Percentiles rank a stretch among this genome's conserved stretches.
phyloP scores from a whole-genome alignment of 306 rosid species.

The Acacia melanoxylon region DNA sequence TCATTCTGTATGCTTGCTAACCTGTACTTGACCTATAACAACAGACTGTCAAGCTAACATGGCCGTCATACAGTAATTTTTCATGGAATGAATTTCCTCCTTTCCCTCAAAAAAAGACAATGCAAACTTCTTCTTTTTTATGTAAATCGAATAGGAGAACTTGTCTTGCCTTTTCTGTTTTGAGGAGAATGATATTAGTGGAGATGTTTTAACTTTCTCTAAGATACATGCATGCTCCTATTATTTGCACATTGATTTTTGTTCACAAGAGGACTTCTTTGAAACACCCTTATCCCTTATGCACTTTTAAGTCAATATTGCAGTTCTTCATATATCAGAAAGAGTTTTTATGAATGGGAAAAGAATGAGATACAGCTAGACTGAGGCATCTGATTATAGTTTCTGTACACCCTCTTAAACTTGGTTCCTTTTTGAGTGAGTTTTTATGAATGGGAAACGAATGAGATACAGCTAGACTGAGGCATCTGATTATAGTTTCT shows the following conservation, averaged over 20 bases:
- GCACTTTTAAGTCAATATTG: neutral
- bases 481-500: neutral
- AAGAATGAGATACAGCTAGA: neutral
- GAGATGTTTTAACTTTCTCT: neutral
- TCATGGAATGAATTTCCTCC: no score
- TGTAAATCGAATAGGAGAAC: neutral
- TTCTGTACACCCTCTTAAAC: neutral
- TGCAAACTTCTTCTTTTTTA: neutral
- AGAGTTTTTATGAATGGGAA: neutral
- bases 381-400: neutral
- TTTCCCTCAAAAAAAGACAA: no score
- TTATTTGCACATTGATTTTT: neutral
- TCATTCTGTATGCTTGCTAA: neutral
- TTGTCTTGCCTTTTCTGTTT: neutral
- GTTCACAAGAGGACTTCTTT: neutral
- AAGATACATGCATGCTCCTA: neutral
- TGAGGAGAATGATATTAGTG: neutral
- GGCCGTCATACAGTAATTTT: no score
- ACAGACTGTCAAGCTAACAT: neutral
- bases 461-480: neutral
- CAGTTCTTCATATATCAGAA: neutral
- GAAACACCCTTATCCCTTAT: neutral
- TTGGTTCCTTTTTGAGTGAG: neutral
- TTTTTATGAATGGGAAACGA: neutral
- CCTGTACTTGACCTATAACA: neutral